Percentiles rank a stretch among this genome's conserved stretches.
phyloP scores from a whole-genome alignment of 2,329 filamentous ascomycete genomes.

The Aspergillus ochraceus region DNA sequence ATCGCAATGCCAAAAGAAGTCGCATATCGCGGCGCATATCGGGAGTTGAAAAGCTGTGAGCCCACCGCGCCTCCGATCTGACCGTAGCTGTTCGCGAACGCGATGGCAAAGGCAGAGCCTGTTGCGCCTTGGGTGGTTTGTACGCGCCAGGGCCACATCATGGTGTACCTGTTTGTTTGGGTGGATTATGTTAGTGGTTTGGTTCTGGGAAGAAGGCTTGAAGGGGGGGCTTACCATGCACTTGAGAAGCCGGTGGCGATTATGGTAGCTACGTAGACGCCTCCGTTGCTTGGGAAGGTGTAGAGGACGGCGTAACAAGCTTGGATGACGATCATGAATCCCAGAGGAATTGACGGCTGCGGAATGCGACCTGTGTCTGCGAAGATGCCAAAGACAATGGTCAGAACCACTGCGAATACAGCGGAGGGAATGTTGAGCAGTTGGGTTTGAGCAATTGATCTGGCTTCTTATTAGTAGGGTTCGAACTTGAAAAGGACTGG shows the following conservation, averaged over 20 bases:
- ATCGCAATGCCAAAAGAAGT: slow-evolving; percentile 18
- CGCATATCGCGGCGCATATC: slow-evolving; percentile 17
- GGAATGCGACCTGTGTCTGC: slow-evolving; percentile 3
- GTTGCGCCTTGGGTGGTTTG: slow-evolving; percentile 12
- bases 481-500: no score
- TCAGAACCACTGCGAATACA: background rate
- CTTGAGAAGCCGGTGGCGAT: background rate
- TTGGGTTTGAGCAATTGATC: background rate
- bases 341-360: slow-evolving; percentile 1
- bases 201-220: background rate
- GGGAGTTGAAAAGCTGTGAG: slow-evolving; percentile 18
- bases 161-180: background rate
- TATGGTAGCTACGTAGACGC: slow-evolving; percentile 4
- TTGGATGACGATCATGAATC: slow-evolving; percentile 5
- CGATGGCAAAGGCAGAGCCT: slow-evolving; percentile 16
- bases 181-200: background rate
- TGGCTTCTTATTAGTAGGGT: background rate
- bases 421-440: slow-evolving; percentile 1
- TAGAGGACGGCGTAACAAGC: slow-evolving; percentile 8
- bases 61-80: slow-evolving; percentile 21
- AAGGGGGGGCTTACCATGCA: background rate
- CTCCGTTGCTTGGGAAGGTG: slow-evolving; percentile 5
- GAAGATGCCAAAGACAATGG: background rate
- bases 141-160: slow-evolving; percentile 15
- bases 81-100: slow-evolving; percentile 21